Base-by-base conservation (phyloP, 1,284 basidiomycete species). In the Ceratobasidium sp. region DNA sequence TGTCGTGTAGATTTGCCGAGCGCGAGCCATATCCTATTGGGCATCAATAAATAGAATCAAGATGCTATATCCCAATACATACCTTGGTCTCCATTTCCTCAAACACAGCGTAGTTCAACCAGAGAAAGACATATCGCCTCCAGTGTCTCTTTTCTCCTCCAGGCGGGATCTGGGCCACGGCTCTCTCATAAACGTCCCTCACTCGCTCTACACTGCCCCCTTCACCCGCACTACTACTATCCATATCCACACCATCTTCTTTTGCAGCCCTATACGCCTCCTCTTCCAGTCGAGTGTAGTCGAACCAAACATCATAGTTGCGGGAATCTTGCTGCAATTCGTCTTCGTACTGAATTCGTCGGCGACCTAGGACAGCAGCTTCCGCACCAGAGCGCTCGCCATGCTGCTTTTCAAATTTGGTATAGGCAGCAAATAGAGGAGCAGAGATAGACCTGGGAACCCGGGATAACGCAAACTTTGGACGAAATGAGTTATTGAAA, bases 291-390 rank as follows among this genome's bases (percentile, higher is more conserved):
- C 96, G 90, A 13, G 96, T 90, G 82, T 98, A 98, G 83, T 99
- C 98, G 84, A 99, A 99, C 98, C 98, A 99, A 0, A 94, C 94
- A 84, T 99, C 97, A 82, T 99, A 99, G 84, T 99, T 98, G 50
- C 92, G 91, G 0, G 94, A 91, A 80, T 98, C 96, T 79, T 96
- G 93, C 6, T 90, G 85, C 1, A 98, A 85, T 85, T 98, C 96
- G 81, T 98, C 96, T 84, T 98, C 97, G 84, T 99, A 99, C 83
- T 99, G 96, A 78, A 99, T 98, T 61, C 97, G 90, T 33, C 98
- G 91, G 85, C 99, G 99, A 65, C 97, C 97, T 0, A 98, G 89
- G 0, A 99, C 97, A 2, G 97, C 99, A 40, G 93, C 90, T 84
- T 99, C 97, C 28, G 99, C 91, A 0, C 95, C 93, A 20, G 91